These are phyloP conservation scores for Coniochaeta prunicola DNA, from an alignment of 2,329 filamentous ascomycete genomes.

Conservation along the genomic window DNA sequence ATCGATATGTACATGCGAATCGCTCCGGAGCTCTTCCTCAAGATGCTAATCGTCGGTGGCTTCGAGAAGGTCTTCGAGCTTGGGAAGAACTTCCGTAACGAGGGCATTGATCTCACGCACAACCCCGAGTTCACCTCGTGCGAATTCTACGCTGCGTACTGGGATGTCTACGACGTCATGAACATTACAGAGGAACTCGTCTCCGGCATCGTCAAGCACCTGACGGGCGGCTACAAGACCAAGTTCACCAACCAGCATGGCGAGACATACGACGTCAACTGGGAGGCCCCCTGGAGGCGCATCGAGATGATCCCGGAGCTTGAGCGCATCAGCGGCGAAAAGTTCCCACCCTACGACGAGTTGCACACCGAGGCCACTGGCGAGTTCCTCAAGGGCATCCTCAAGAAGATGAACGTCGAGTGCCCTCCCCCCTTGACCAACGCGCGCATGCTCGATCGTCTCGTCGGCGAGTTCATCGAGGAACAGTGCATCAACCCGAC, in stretches of 20 bases:
- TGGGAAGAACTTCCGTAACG: constrained; percentile 91
- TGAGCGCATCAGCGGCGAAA: constrained; percentile 66
- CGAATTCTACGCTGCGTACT: constrained; percentile 95
- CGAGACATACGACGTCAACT: constrained; percentile 87
- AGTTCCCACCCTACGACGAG: constrained; percentile 83
- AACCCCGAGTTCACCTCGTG: constrained; percentile 98
- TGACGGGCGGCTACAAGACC: constrained; percentile 80
- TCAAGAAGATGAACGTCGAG: constrained; percentile 86
- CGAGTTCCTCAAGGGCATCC: constrained; percentile 74
- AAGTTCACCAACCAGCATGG: constrained; percentile 81
- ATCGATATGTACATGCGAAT: constrained; percentile 94
- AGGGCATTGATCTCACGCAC: constrained; percentile 86
- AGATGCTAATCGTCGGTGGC: constrained; percentile 91
- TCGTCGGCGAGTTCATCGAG: constrained; percentile 92
- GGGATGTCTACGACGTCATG: constrained; percentile 88
- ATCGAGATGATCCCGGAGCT: constrained; percentile 93
- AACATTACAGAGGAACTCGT: constrained; percentile 89
- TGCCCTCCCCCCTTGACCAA: constrained; percentile 89
- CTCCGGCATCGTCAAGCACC: constrained; percentile 77
- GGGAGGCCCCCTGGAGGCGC: constrained; percentile 87
- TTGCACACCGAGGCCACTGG: constrained; percentile 86
- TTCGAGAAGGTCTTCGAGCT: constrained; percentile 94
- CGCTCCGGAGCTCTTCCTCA: constrained; percentile 92
- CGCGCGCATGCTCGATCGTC: constrained; percentile 91
- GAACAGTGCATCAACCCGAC: constrained; percentile 90